Evolutionary conservation across 176 grass and related monocot species (phyloP).

Genomic region (Oryza brachyantha): DNA sequence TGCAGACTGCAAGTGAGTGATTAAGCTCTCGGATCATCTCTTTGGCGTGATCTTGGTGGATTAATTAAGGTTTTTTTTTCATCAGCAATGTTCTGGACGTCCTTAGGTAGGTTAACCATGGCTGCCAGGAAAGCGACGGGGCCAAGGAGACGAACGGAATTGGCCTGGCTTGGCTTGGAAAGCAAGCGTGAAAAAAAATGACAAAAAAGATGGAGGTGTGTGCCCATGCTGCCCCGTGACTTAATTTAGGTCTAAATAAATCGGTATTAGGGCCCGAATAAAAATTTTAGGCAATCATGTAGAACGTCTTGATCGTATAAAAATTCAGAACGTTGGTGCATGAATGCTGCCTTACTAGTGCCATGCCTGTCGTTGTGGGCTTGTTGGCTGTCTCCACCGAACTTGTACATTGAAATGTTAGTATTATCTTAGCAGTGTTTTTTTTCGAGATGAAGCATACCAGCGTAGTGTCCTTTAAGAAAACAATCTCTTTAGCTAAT

Average conservation of each 20-base stretch:
- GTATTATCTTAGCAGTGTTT: neutral
- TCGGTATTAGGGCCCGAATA: neutral
- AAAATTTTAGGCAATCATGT: neutral
- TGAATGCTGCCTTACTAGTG: neutral
- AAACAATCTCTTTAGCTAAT: neutral
- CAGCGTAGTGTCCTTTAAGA: neutral
- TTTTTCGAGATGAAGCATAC: neutral
- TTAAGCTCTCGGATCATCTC: neutral
- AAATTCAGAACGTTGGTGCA: neutral
- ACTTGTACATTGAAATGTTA: neutral
- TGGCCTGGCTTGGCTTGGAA: constrained; percentile 31
- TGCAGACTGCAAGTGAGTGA: neutral
- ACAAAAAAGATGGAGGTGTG: constrained; percentile 14
- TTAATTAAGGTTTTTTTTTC: neutral
- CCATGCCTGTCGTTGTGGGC: neutral
- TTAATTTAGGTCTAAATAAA: neutral
- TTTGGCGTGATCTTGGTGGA: neutral
- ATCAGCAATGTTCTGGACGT: constrained; percentile 28
- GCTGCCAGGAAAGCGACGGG: constrained; percentile 38
- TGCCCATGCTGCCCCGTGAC: neutral
- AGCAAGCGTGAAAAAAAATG: constrained; percentile 36
- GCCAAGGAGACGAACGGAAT: constrained; percentile 8
- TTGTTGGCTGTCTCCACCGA: neutral
- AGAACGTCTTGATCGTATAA: neutral
- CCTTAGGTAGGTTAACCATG: constrained; percentile 1